A percentile compares a stretch with the other conserved stretches of the same genome.
These are phyloP conservation scores for Xerocomus spinulosus DNA, from an alignment of 768 basidiomycete genomes.

Conservation along the genomic window DNA sequence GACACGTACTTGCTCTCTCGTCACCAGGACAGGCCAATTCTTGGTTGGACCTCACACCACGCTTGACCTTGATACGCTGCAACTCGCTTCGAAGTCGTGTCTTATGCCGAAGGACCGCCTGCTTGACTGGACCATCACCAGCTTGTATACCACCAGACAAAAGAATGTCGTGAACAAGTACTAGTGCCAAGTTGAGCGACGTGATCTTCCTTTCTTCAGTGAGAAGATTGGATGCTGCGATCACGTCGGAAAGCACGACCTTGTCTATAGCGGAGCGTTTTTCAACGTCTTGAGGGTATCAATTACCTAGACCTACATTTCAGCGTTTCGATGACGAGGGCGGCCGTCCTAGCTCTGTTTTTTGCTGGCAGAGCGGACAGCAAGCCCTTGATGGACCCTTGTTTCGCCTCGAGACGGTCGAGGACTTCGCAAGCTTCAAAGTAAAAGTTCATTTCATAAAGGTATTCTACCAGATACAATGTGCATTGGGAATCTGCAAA, in stretches of 20 bases:
- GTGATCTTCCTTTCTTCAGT: constrained; percentile 73
- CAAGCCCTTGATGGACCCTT: constrained; percentile 90
- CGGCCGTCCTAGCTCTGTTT: constrained; percentile 71
- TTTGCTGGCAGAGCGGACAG: constrained; percentile 70
- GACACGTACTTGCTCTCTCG: constrained; percentile 53
- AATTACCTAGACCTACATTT: constrained; percentile 65
- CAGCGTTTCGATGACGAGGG: constrained; percentile 89
- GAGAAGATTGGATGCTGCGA: constrained; percentile 61
- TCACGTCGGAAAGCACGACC: constrained; percentile 64
- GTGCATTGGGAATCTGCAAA: constrained; percentile 18
- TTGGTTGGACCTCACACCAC: constrained; percentile 57
- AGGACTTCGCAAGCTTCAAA: constrained; percentile 81
- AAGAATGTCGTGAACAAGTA: constrained; percentile 89
- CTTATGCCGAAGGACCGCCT: constrained; percentile 83
- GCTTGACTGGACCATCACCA: constrained; percentile 85
- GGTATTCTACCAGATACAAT: constrained; percentile 27
- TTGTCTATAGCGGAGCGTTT: constrained; percentile 52
- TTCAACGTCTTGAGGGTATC: constrained; percentile 6
- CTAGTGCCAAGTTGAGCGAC: constrained; percentile 70
- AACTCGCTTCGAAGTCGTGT: constrained; percentile 85
- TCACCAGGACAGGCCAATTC: constrained; percentile 63
- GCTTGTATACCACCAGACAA: constrained; percentile 84
- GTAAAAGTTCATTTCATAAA: constrained; percentile 83
- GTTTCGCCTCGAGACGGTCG: constrained; percentile 80
- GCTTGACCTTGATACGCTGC: constrained; percentile 75